These are phyloP conservation scores for Alternaria triticimaculans DNA, from an alignment of 2,329 filamentous ascomycete species.

Conservation along the genomic window DNA sequence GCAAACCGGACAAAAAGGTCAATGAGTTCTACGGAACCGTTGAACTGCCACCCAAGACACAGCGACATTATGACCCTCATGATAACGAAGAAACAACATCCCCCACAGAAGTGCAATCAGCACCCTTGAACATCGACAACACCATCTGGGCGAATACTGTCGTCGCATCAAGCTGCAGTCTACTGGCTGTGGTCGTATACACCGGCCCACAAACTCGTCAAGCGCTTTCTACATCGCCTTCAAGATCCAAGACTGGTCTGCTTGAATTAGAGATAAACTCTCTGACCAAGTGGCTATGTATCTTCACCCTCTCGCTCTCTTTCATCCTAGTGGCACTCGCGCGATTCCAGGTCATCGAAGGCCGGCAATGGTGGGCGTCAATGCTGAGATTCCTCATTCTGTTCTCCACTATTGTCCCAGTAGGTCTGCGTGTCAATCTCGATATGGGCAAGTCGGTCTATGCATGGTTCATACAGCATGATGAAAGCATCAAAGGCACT, in stretches of 20 bases:
- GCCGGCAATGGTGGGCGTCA: conserved; percentile 86
- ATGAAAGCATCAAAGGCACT: conserved; percentile 86
- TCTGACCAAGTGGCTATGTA: conserved; percentile 92
- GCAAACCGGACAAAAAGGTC: conserved; percentile 90
- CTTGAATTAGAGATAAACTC: conserved; percentile 97
- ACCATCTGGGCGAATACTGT: conserved; percentile 99
- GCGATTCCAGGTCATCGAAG: conserved; percentile 72
- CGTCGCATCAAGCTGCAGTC: conserved; percentile 88
- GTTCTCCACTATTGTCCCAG: conserved; percentile 99
- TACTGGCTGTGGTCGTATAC: conserved; percentile 89
- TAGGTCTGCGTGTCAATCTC: conserved; percentile 93
- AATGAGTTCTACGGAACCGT: conserved; percentile 95
- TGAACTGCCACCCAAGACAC: conserved; percentile 68
- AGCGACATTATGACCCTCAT: conserved; percentile 57
- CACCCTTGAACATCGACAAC: conserved; percentile 89
- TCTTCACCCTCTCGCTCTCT: conserved; percentile 84
- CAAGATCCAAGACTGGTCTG: conserved; percentile 90
- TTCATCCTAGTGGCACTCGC: conserved; percentile 87
- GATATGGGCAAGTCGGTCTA: conserved; percentile 98
- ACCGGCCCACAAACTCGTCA: conserved; percentile 94
- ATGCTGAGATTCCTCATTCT: conserved; percentile 98
- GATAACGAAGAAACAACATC: conserved; percentile 30
- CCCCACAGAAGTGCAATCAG: conserved; percentile 57
- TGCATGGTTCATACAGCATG: conserved; percentile 91
- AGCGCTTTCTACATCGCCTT: conserved; percentile 88